These are phyloP conservation scores for Urostyla sp. DNA, from an alignment of 73 alveolate species.

Conservation along the genomic window DNA sequence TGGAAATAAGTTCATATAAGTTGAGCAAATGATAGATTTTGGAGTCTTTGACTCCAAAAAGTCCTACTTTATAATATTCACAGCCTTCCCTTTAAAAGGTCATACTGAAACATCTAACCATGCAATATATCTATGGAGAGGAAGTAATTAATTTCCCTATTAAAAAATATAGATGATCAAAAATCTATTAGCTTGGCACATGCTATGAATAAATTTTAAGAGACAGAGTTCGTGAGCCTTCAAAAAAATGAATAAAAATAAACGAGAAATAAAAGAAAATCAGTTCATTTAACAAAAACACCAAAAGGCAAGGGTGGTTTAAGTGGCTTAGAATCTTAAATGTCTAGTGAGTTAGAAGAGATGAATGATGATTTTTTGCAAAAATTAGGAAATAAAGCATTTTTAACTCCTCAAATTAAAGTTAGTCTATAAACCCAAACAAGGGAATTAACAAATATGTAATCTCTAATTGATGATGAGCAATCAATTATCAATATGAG, in stretches of 20 bases:
- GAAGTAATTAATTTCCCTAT: slow-evolving; percentile 27
- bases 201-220: slow-evolving; percentile 43
- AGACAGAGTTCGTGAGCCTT: slow-evolving; percentile 53
- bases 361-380: too few species aligned
- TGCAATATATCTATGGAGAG: slow-evolving; percentile 64
- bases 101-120: not conserved
- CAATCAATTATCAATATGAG: slow-evolving; percentile 39
- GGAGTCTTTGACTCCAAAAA: slow-evolving; percentile 51
- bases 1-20: slow-evolving; percentile 27
- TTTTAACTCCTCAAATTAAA: too few species aligned
- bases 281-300: not conserved
- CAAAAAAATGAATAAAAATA: too few species aligned
- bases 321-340: too few species aligned
- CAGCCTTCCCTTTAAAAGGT: not conserved
- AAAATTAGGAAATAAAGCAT: too few species aligned
- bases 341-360: too few species aligned
- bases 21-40: not conserved
- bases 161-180: too few species aligned
- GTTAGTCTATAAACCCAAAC: too few species aligned
- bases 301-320: not conserved
- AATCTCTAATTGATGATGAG: slow-evolving; percentile 22
- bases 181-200: not conserved
- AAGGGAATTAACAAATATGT: too few species aligned
- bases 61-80: slow-evolving; percentile 44
- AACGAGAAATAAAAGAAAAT: too few species aligned